Evolutionary conservation across 2,329 filamentous ascomycete species (phyloP), one percentile per base, ranked within the genome.

Genomic region (Aspergillus piperis): DNA sequence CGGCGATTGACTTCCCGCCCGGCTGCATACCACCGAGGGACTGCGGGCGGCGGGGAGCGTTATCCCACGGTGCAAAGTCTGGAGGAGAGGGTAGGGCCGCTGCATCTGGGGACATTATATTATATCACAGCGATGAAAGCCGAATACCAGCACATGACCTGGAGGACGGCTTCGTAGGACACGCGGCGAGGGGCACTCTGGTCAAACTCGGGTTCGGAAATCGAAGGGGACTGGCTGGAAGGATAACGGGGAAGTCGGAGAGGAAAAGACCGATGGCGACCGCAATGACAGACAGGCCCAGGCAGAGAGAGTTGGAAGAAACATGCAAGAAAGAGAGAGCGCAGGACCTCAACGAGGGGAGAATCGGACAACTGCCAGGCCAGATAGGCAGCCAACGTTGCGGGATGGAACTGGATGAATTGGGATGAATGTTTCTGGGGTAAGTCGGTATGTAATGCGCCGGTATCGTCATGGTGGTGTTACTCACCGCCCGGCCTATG

Each of bases 81-180:
- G 74, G 72, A 58, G 68, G 69, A 64, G 72, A 75, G 57, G 75
- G 75, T 62, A 77, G 62, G 61, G 71, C 68, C 65, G 72, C 71
- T 73, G 74, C 70, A 72, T 75, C 71, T 58, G 73, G 67, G 68
- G 71, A 70, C 75, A 77, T 77, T 69, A 65, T 76, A 77, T 77
- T 69, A 65, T 76, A 68, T 65, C 67, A 63, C 52, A 55, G 58
- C 59, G 39, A 54, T 49, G 57, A 47, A 61, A 54, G 55, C 32
- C 32, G 44, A 56, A 54, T 55, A 55, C 69, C 66, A 74, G 61
- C 62, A 62, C 73, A 75, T 76, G 61, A 61, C 67, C 61, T 47
- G 36, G 17, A 55, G 39, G 44, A 39, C 27, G 25, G 54, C 27
- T 57, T 60, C 36, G 13, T 42, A 41, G 57, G 17, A n/a, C 54